Percentiles rank a stretch among this genome's conserved stretches.
Conservation (phyloP, 169 alveolate genomes). For the Eimeria maxima region DNA sequence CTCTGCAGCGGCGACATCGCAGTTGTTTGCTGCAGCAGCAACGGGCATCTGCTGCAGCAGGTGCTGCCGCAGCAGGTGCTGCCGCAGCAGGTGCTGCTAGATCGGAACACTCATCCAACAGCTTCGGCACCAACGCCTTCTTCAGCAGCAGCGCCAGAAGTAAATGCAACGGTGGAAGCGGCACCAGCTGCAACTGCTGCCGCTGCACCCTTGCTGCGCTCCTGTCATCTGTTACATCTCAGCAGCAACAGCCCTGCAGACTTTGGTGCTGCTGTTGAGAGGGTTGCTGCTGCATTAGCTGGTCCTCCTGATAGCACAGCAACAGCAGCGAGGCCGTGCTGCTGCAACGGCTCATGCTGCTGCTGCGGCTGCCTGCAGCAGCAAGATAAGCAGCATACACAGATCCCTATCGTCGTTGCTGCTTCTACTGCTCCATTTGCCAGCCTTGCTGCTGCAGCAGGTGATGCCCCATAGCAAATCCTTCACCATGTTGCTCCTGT, state of each 20-base stretch:
- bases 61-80: conserved; percentile 10
- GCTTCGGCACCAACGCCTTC: too few relatives aligned
- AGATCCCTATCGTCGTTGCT: conserved; percentile 12
- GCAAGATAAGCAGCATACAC: background rate
- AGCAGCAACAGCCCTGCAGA: background rate
- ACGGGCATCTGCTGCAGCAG: conserved; percentile 37
- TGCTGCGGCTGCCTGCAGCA: background rate
- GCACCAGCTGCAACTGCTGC: conserved; percentile 17
- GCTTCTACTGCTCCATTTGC: conserved; percentile 10
- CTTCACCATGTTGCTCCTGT: background rate
- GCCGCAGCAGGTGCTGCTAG: background rate
- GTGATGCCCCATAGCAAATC: background rate
- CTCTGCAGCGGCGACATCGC: background rate
- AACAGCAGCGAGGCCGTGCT: background rate
- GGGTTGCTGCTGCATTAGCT: conserved; percentile 16
- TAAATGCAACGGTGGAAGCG: background rate
- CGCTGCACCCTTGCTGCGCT: background rate
- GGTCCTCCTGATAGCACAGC: background rate
- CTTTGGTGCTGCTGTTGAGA: conserved; percentile 9
- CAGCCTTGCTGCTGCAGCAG: conserved; percentile 21
- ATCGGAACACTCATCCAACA: background rate
- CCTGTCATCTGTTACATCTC: conserved; percentile 6
- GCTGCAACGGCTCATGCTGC: conserved; percentile 13
- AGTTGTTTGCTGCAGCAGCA: conserved; percentile 43
- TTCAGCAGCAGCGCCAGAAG: too few relatives aligned